phyloP scores from a whole-genome alignment of 768 basidiomycete genomes.

The Hypholoma fasciculare region DNA sequence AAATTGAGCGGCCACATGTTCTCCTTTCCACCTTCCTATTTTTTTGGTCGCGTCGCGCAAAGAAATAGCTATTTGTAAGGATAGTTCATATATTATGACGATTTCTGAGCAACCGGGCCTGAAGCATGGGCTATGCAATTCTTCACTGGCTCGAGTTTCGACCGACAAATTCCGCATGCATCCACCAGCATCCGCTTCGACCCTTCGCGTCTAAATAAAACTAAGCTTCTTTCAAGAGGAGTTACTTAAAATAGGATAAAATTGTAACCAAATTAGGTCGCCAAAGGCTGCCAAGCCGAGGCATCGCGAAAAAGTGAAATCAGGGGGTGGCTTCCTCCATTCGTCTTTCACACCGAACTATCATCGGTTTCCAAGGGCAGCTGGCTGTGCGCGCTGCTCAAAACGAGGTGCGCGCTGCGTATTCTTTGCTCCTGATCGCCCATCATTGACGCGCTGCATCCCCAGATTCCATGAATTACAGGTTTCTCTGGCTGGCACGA shows the following conservation, averaged over 20 bases:
- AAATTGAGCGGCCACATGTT: too few relatives aligned
- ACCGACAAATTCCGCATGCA: too few relatives aligned
- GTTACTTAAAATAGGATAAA: neutral
- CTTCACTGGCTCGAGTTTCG: too few relatives aligned
- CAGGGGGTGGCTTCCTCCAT: slow-evolving; percentile 9
- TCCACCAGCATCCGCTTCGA: too few relatives aligned
- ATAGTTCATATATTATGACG: too few relatives aligned
- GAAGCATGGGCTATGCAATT: too few relatives aligned
- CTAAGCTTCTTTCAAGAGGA: neutral
- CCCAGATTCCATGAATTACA: slow-evolving; percentile 8
- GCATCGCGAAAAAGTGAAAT: slow-evolving; percentile 8
- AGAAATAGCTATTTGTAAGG: too few relatives aligned
- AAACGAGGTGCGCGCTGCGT: neutral
- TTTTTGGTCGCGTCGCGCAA: too few relatives aligned
- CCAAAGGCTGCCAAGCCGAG: slow-evolving; percentile 8
- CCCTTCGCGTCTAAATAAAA: too few relatives aligned
- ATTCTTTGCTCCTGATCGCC: neutral
- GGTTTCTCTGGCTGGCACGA: slow-evolving; percentile 9
- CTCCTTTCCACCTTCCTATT: too few relatives aligned
- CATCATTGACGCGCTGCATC: neutral
- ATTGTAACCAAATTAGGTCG: slow-evolving; percentile 3
- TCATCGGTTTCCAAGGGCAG: neutral
- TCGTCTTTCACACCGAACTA: slow-evolving; percentile 4
- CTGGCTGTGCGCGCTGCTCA: neutral
- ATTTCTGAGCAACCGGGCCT: too few relatives aligned